Conservation (phyloP, 148 eudicot genomes). For the Arctostaphylos glauca region DNA sequence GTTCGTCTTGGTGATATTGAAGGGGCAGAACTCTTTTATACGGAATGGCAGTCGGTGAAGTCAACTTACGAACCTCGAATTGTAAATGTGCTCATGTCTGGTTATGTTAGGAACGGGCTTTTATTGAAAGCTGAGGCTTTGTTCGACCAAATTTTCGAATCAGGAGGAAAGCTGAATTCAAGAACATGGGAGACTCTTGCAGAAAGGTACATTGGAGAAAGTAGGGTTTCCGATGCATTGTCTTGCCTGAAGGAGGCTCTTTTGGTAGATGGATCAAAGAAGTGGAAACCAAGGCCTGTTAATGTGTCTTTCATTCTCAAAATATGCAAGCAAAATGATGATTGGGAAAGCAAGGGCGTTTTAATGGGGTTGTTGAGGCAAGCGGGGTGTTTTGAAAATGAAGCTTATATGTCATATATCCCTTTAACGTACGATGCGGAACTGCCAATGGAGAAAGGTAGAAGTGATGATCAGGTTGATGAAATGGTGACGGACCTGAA, state of each 20-base stretch:
- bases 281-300: slow-evolving; percentile 63
- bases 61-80: slow-evolving; percentile 57
- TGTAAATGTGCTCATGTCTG: slow-evolving; percentile 62
- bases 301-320: slow-evolving; percentile 43
- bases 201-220: slow-evolving; percentile 48
- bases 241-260: slow-evolving; percentile 67
- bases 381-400: slow-evolving; percentile 55
- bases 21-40: slow-evolving; percentile 67
- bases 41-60: slow-evolving; percentile 66
- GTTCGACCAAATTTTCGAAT: slow-evolving; percentile 51
- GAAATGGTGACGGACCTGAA: slow-evolving; percentile 37
- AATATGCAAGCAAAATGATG: slow-evolving; percentile 50
- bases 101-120: slow-evolving; percentile 53
- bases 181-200: slow-evolving; percentile 73
- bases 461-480: slow-evolving; percentile 18
- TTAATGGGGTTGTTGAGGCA: slow-evolving; percentile 51
- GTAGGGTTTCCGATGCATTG: slow-evolving; percentile 56
- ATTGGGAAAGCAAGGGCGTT: slow-evolving; percentile 49
- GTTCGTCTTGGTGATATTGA: slow-evolving; percentile 62
- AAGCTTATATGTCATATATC: slow-evolving; percentile 39
- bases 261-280: slow-evolving; percentile 34
- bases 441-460: slow-evolving; percentile 19
- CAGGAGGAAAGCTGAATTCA: slow-evolving; percentile 61
- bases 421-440: slow-evolving; percentile 22
- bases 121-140: slow-evolving; percentile 58